Percentiles rank a stretch among this genome's conserved stretches.
Evolutionary conservation across 192 early-diverging fungal species (phyloP).

Genomic region (Jimgerdemannia flammicorona): DNA sequence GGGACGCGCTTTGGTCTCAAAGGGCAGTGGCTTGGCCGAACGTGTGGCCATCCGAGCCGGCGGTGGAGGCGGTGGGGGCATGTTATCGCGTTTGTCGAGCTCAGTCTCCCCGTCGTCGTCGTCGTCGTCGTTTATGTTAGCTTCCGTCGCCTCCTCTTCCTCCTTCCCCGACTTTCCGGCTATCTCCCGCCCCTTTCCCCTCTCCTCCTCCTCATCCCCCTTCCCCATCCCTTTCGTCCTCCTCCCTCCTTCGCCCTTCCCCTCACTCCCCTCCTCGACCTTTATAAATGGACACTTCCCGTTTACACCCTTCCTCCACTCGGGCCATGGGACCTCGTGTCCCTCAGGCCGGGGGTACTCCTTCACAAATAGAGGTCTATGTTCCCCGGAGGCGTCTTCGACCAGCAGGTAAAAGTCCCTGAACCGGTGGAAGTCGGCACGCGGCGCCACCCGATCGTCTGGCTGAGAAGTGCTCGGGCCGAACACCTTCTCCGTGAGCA

Average conservation of each 20-base stretch:
- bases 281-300: background rate
- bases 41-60: no score
- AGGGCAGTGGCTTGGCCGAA: no score
- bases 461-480: background rate
- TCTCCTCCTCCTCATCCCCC: no score
- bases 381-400: conserved; percentile 14
- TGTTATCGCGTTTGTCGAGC: no score
- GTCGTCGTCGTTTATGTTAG: no score
- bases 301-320: background rate
- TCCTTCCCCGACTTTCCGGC: no score
- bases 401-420: conserved; percentile 6
- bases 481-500: conserved; percentile 16
- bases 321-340: background rate
- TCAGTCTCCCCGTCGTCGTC: no score
- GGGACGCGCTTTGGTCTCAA: no score
- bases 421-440: conserved; percentile 16
- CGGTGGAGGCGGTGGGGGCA: no score
- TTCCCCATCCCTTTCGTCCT: conserved; percentile 1
- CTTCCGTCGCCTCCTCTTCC: no score
- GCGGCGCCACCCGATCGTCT: background rate
- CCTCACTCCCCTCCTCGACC: background rate
- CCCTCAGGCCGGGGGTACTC: conserved; percentile 2
- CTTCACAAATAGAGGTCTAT: conserved; percentile 11
- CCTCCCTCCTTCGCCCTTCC: background rate
- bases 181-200: no score